A percentile compares a stretch with the other conserved stretches of the same genome.
phyloP scores from a whole-genome alignment of 2,329 filamentous ascomycete species.

The Neofusicoccum cordaticola region DNA sequence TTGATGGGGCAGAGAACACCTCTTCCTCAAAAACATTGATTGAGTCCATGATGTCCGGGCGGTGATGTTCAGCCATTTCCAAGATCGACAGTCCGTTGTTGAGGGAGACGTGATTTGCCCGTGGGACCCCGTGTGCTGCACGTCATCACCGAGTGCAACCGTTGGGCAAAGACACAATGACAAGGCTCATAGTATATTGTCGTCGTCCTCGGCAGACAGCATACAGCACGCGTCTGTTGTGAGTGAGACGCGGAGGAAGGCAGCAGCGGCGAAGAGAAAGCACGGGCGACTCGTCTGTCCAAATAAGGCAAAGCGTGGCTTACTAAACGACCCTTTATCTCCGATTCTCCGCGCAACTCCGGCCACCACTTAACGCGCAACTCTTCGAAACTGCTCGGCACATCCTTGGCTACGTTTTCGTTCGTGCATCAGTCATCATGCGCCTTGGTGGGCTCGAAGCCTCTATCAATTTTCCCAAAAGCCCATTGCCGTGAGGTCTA shows the following conservation, averaged over 20 bases:
- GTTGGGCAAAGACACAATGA: no score
- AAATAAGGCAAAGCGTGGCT: neutral
- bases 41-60: neutral
- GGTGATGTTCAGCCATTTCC: neutral
- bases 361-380: no score
- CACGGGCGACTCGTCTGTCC: neutral
- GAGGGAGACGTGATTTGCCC: neutral
- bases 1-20: neutral
- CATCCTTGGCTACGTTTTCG: no score
- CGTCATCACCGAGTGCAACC: neutral
- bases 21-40: neutral
- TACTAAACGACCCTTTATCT: neutral
- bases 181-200: neutral
- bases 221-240: neutral
- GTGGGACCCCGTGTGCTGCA: neutral
- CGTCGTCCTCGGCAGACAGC: neutral
- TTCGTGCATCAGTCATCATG: no score
- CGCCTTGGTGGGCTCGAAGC: no score
- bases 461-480: no score
- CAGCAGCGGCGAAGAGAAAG: neutral
- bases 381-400: no score
- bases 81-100: neutral
- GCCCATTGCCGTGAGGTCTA: no score
- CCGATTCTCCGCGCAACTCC: no score
- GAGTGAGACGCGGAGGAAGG: neutral